These are phyloP conservation scores for Solanum tarijense DNA, from an alignment of 257 asterid genomes.

Conservation along the genomic window DNA sequence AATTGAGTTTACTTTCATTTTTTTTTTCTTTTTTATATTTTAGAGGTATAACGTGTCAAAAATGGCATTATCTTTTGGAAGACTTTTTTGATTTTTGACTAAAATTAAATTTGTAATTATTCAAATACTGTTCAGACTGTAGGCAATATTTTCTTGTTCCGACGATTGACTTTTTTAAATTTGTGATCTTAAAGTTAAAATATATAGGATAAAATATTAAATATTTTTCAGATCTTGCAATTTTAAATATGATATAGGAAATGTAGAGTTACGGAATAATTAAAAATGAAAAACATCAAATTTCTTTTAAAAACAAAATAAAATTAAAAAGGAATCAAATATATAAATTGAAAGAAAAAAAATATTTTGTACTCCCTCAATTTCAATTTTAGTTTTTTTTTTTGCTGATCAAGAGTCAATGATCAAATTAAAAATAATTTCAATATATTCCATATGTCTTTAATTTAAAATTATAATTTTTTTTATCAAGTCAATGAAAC, in stretches of 20 bases:
- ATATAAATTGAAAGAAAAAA: too few species aligned
- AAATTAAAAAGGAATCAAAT: too few species aligned
- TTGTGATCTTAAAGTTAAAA: background rate
- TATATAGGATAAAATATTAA: too few species aligned
- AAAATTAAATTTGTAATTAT: slow-evolving; percentile 18
- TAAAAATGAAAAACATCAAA: background rate
- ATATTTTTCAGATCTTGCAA: background rate
- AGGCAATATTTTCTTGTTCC: background rate
- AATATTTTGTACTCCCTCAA: background rate
- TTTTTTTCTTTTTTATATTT: background rate
- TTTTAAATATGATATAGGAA: background rate
- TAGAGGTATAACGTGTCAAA: slow-evolving; percentile 27
- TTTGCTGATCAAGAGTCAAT: background rate
- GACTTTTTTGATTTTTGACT: slow-evolving; percentile 11
- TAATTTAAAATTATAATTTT: too few species aligned
- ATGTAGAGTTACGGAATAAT: background rate
- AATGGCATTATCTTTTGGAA: slow-evolving; percentile 18
- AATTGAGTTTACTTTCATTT: background rate
- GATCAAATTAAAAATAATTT: too few species aligned
- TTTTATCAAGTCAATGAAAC: too few species aligned
- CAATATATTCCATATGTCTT: too few species aligned
- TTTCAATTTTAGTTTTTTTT: background rate
- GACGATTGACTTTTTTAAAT: too few species aligned
- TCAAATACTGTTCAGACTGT: slow-evolving; percentile 21
- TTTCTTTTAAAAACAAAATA: too few species aligned